Evolutionary conservation across 768 basidiomycete species (phyloP).

Genomic region (Agaricus blazei): DNA sequence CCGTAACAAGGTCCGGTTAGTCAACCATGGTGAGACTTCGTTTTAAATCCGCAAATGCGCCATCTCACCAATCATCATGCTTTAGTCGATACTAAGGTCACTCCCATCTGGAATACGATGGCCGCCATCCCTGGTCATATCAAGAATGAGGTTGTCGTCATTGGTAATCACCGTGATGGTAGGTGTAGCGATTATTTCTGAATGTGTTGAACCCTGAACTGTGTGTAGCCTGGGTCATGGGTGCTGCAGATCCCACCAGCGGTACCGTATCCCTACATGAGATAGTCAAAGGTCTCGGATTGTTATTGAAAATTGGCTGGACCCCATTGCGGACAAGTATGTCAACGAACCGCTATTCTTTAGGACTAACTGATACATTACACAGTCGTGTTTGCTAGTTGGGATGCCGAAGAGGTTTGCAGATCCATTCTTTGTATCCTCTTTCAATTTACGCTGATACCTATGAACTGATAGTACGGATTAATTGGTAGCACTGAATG

Average conservation of each 20-base stretch:
- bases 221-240: constrained; percentile 63
- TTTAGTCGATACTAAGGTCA: constrained; percentile 72
- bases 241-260: constrained; percentile 74
- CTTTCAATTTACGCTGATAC: constrained; percentile 3
- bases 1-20: constrained; percentile 39
- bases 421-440: constrained; percentile 20
- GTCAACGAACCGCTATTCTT: background rate
- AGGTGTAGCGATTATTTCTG: constrained; percentile 14
- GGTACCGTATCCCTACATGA: constrained; percentile 80
- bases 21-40: constrained; percentile 44
- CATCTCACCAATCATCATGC: background rate
- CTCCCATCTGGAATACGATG: constrained; percentile 86
- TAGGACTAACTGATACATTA: background rate
- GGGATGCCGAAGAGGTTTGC: constrained; percentile 73
- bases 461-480: constrained; percentile 36
- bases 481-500: constrained; percentile 88
- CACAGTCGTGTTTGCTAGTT: constrained; percentile 60
- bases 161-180: constrained; percentile 92
- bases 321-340: constrained; percentile 64
- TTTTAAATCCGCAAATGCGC: background rate
- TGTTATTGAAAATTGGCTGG: constrained; percentile 69
- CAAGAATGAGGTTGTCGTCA: constrained; percentile 76
- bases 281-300: constrained; percentile 69
- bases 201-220: background rate
- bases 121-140: constrained; percentile 79